phyloP scores from a whole-genome alignment of 176 grass and related monocot genomes.

The barley (Hordeum vulgare) region MorexV3_pseudomolecules_assembly NC_058519.1:632527297-632527796 shows the following conservation, averaged over 20 bases:
- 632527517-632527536: not conserved
- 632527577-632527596: no score
- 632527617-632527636: no score
- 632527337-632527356: slow-evolving; percentile 7
- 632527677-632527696: no score
- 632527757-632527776: no score
- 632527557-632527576: not conserved
- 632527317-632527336: not conserved
- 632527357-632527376: not conserved
- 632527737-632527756: no score
- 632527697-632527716: no score
- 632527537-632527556: not conserved
- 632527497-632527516: not conserved
- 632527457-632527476: not conserved
- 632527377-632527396: slow-evolving; percentile 2
- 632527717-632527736: no score
- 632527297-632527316: not conserved
- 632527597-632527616: no score
- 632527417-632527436: not conserved
- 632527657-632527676: no score
- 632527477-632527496: not conserved
- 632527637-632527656: no score
- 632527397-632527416: slow-evolving; percentile 24
- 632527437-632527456: not conserved
- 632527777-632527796: no score